Evolutionary conservation across 805 yeast species (phyloP).

Genomic region (Cephaloascus fragrans): DNA sequence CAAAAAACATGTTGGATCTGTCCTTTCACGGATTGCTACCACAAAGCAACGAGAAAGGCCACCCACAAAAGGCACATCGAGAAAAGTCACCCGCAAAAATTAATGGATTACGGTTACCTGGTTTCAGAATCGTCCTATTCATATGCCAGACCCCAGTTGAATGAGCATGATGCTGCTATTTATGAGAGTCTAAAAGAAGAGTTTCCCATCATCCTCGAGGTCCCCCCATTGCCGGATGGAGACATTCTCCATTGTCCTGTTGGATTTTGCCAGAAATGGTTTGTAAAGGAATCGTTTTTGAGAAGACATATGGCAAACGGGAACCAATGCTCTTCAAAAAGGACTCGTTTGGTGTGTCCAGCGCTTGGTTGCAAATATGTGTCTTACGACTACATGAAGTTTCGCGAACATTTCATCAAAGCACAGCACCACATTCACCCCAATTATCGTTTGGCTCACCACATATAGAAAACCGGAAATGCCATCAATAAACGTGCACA

Average conservation of each 20-base stretch:
- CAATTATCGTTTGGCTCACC: too few relatives aligned
- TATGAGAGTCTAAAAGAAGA: conserved; percentile 4
- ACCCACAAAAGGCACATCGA: conserved; percentile 2
- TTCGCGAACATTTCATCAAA: conserved; percentile 18
- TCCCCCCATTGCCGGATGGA: conserved; percentile 15
- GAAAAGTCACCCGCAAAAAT: neutral
- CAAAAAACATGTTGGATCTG: too few relatives aligned
- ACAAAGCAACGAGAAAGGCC: conserved; percentile 10
- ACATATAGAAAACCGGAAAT: too few relatives aligned
- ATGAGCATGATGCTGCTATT: neutral
- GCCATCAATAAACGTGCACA: too few relatives aligned
- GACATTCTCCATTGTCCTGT: conserved; percentile 9
- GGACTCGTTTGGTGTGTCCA: conserved; percentile 26
- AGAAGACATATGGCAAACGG: conserved; percentile 10
- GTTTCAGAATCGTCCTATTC: conserved; percentile 1
- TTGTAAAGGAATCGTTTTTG: conserved; percentile 9
- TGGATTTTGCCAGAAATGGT: conserved; percentile 7
- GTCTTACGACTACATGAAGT: conserved; percentile 21
- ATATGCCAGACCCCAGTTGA: neutral
- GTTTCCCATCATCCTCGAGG: conserved; percentile 14
- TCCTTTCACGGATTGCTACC: neutral
- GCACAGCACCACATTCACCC: conserved; percentile 9
- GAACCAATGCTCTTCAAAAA: conserved; percentile 15
- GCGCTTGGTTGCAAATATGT: conserved; percentile 28
- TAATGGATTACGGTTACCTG: conserved; percentile 16